Conservation (phyloP, 2,329 filamentous ascomycete genomes). For the Ceratocystis cacaofunesta region DNA sequence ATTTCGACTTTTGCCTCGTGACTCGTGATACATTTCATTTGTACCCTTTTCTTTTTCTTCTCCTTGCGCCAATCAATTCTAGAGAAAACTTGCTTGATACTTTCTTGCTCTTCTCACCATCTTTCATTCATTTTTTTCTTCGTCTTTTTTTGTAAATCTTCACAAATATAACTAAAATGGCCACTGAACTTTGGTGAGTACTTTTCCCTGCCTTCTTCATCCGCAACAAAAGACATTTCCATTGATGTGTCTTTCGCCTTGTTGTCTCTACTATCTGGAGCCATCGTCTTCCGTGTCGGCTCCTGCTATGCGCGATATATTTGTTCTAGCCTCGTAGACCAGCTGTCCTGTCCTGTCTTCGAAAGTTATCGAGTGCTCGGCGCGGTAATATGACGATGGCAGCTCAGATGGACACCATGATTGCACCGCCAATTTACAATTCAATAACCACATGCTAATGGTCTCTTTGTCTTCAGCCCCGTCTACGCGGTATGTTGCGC, state of each 20-base stretch:
- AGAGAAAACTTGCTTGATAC: neutral
- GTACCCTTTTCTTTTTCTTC: neutral
- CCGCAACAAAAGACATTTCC: slow-evolving; percentile 19
- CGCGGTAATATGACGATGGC: too few relatives aligned
- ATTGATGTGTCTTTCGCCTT: neutral
- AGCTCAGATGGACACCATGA: neutral
- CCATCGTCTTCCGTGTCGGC: neutral
- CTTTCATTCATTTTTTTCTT: slow-evolving; percentile 8
- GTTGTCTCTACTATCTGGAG: neutral
- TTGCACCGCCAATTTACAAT: neutral
- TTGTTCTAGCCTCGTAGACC: too few relatives aligned
- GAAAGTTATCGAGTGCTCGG: too few relatives aligned
- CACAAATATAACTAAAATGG: slow-evolving; percentile 44
- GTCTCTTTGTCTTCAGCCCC: slow-evolving; percentile 45
- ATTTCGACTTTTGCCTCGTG: slow-evolving; percentile 5
- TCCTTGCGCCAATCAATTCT: neutral
- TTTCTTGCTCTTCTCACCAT: neutral
- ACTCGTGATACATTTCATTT: slow-evolving; percentile 5
- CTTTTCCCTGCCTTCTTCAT: slow-evolving; percentile 22
- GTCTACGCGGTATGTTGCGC: slow-evolving; percentile 87
- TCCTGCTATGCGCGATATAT: too few relatives aligned
- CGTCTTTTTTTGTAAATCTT: slow-evolving; percentile 18
- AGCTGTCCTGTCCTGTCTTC: too few relatives aligned
- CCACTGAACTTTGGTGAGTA: slow-evolving; percentile 69
- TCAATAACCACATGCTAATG: slow-evolving; percentile 6